These are phyloP conservation scores for Plasmodium gaboni DNA, from an alignment of 169 alveolate genomes.

Conservation along the genomic window DNA sequence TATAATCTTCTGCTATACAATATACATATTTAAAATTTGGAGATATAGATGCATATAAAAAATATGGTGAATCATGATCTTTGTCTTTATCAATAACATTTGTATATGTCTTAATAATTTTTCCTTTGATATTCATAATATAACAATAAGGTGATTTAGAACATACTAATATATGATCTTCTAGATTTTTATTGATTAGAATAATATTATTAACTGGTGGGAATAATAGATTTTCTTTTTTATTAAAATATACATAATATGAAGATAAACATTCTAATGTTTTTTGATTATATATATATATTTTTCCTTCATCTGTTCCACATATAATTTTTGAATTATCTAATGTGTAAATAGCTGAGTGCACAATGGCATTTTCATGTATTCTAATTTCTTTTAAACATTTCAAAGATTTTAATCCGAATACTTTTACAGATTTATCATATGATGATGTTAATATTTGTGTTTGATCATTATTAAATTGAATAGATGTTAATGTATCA, in stretches of 20 bases:
- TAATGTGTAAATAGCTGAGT: constrained; percentile 79
- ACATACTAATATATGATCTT: constrained; percentile 83
- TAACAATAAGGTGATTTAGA: constrained; percentile 81
- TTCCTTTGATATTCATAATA: constrained; percentile 83
- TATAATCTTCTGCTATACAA: constrained; percentile 82
- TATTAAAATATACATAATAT: constrained; percentile 79
- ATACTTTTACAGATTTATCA: constrained; percentile 85
- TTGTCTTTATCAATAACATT: constrained; percentile 68
- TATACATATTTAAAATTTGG: constrained; percentile 81
- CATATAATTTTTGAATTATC: constrained; percentile 84
- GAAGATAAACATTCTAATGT: constrained; percentile 82
- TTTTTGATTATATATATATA: constrained; percentile 84
- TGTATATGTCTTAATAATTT: constrained; percentile 77
- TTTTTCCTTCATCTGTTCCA: constrained; percentile 86
- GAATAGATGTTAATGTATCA: constrained; percentile 84
- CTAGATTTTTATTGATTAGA: constrained; percentile 65
- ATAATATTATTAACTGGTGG: constrained; percentile 44
- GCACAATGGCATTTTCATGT: constrained; percentile 80
- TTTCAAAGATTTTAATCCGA: constrained; percentile 85
- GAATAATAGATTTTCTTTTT: constrained; percentile 44
- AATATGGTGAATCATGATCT: constrained; percentile 6
- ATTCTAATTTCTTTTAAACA: constrained; percentile 82
- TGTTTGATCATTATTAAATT: constrained; percentile 87
- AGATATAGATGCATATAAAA: constrained; percentile 74
- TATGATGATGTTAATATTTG: constrained; percentile 88